A percentile compares a stretch with the other conserved stretches of the same genome.
These are phyloP conservation scores for Entomortierella parvispora DNA, from an alignment of 192 early-diverging fungal genomes.

Conservation along the genomic window DNA sequence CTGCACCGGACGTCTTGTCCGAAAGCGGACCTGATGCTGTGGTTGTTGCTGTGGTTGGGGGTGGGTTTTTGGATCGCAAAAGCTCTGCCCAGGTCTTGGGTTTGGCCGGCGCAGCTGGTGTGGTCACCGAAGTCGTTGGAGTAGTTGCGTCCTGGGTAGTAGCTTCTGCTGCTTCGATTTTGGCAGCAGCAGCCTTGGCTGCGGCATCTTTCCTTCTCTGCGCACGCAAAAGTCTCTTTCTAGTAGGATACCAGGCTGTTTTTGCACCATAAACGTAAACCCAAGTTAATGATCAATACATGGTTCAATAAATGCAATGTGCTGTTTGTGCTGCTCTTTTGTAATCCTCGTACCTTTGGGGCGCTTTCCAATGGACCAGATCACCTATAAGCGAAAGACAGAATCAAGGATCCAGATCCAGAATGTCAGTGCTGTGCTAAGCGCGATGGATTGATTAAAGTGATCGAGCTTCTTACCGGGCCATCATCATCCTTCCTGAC, in stretches of 20 bases:
- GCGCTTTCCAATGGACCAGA: slow-evolving; percentile 44
- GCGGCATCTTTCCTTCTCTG: background rate
- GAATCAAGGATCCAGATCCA: background rate
- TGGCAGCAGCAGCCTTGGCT: slow-evolving; percentile 5
- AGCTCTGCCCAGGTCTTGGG: slow-evolving; percentile 60
- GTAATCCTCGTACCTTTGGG: slow-evolving; percentile 29
- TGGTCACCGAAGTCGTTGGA: background rate
- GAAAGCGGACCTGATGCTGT: slow-evolving; percentile 31
- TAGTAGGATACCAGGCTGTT: background rate
- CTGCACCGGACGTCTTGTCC: background rate
- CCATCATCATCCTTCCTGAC: slow-evolving; percentile 53
- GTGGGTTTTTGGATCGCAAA: slow-evolving; percentile 29
- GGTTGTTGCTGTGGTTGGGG: slow-evolving; percentile 15
- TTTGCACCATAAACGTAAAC: background rate
- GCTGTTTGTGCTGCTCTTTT: background rate
- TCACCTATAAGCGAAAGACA: slow-evolving; percentile 19
- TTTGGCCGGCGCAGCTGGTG: slow-evolving; percentile 34
- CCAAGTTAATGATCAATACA: background rate
- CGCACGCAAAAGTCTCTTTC: background rate
- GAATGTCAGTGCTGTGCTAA: background rate
- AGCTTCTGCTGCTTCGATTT: background rate
- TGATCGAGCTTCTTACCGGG: slow-evolving; percentile 53
- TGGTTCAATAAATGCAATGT: too few relatives aligned
- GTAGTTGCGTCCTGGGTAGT: background rate
- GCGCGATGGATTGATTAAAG: too few relatives aligned